Evolutionary conservation across 75 land plant species (phyloP).

Genomic region (Chamaecyparis obtusa): DNA sequence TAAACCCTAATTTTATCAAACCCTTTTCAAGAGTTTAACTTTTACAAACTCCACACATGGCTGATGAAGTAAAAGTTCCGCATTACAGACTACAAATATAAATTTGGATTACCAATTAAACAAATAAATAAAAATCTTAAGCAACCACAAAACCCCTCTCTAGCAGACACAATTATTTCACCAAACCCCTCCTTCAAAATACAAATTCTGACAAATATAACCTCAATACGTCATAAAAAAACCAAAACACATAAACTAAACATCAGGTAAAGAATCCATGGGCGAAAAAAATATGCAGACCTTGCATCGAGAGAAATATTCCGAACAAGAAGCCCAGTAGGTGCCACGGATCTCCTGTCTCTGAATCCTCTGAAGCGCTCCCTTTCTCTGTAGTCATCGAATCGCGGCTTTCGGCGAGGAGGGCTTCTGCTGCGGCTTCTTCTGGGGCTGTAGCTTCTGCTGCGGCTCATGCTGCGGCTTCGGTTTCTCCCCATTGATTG

Average conservation of each 20-base stretch:
- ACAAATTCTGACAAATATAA: no score
- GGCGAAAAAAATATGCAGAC: slow-evolving; percentile 21
- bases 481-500: slow-evolving; percentile 37
- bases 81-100: no score
- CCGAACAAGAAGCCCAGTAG: slow-evolving; percentile 81
- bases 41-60: no score
- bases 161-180: no score
- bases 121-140: not conserved
- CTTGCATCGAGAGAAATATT: slow-evolving; percentile 78
- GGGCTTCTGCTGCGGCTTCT: slow-evolving; percentile 26
- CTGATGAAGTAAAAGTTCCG: no score
- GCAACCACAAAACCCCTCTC: not conserved
- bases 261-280: not conserved
- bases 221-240: not conserved
- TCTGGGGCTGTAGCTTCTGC: slow-evolving; percentile 43
- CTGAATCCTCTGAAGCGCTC: slow-evolving; percentile 22
- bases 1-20: no score
- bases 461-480: slow-evolving; percentile 29
- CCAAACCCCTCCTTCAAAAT: no score
- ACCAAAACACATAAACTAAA: not conserved
- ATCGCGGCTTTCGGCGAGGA: slow-evolving; percentile 29
- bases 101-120: no score
- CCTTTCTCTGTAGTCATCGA: slow-evolving; percentile 43
- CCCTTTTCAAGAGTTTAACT: no score
- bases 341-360: slow-evolving; percentile 41